Evolutionary conservation across 148 eudicot species (phyloP).

Genomic region (Oxyria digyna): DNA sequence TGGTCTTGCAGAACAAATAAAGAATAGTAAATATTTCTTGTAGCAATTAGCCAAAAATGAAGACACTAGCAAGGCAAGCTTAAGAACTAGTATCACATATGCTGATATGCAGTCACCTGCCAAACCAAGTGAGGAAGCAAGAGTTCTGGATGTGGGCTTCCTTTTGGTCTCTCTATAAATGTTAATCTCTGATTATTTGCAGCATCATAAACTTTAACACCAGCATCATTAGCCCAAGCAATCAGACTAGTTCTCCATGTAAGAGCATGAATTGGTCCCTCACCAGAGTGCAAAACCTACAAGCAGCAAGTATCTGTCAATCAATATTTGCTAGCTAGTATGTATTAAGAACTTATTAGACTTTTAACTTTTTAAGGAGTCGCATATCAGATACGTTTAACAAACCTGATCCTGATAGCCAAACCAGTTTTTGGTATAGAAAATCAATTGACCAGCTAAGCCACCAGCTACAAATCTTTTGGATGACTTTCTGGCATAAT

Average conservation of each 20-base stretch:
- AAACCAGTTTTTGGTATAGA: conserved; percentile 74
- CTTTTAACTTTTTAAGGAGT: background rate
- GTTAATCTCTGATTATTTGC: conserved; percentile 75
- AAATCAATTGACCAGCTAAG: conserved; percentile 78
- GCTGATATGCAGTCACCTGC: conserved; percentile 53
- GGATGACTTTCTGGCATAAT: conserved; percentile 62
- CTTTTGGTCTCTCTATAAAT: conserved; percentile 88
- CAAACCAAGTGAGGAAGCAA: conserved; percentile 91
- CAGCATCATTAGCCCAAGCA: conserved; percentile 98
- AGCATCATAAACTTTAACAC: conserved; percentile 90
- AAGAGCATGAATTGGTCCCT: conserved; percentile 95
- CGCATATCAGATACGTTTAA: conserved; percentile 8
- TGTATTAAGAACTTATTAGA: background rate
- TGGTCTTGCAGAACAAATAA: background rate
- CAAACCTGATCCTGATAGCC: conserved; percentile 90
- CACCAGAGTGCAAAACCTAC: conserved; percentile 93
- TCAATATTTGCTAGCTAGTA: conserved; percentile 10
- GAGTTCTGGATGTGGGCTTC: conserved; percentile 92
- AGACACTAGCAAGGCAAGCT: background rate
- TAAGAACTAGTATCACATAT: background rate
- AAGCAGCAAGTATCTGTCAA: conserved; percentile 3
- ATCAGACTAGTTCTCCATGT: conserved; percentile 78
- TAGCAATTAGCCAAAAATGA: background rate
- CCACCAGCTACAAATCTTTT: conserved; percentile 96
- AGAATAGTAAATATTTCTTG: background rate